These are phyloP conservation scores for Fomitopsis pinicola DNA, from an alignment of 1,284 basidiomycete genomes.

Conservation along the genomic window DNA sequence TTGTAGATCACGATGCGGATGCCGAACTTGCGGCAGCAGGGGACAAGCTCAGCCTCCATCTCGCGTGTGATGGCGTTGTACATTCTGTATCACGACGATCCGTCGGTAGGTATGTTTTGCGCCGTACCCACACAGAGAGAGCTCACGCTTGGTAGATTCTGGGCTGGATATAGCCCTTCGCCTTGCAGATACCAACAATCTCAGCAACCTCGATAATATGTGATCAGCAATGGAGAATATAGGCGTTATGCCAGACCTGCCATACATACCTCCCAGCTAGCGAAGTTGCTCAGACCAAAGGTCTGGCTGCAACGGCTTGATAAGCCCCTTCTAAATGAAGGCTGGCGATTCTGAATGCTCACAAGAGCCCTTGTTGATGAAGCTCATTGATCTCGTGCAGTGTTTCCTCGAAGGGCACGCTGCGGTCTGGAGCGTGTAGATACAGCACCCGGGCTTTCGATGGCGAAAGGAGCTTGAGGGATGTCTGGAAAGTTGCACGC, in stretches of 20 bases:
- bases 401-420: constrained; percentile 42
- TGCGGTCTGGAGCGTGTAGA: constrained; percentile 45
- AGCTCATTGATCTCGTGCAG: constrained; percentile 39
- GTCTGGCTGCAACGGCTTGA: constrained; percentile 31
- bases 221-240: background rate
- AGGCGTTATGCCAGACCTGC: background rate
- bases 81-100: constrained; percentile 26
- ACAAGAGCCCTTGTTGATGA: constrained; percentile 42
- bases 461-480: constrained; percentile 32
- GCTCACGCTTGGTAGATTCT: constrained; percentile 46
- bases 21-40: constrained; percentile 51
- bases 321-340: background rate
- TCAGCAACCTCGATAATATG: constrained; percentile 40
- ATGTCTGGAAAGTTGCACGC: constrained; percentile 34
- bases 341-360: constrained; percentile 8
- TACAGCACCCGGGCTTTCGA: constrained; percentile 41
- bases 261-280: constrained; percentile 34
- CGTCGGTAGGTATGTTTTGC: background rate
- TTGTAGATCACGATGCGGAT: constrained; percentile 50
- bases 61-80: constrained; percentile 51
- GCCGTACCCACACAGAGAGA: background rate
- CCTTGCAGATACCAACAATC: constrained; percentile 47
- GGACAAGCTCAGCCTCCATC: constrained; percentile 53
- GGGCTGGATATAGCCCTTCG: constrained; percentile 47
- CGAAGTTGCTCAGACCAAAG: constrained; percentile 45